Conservation (phyloP, 768 basidiomycete genomes). For the Chlorophyllum brunneum region DNA sequence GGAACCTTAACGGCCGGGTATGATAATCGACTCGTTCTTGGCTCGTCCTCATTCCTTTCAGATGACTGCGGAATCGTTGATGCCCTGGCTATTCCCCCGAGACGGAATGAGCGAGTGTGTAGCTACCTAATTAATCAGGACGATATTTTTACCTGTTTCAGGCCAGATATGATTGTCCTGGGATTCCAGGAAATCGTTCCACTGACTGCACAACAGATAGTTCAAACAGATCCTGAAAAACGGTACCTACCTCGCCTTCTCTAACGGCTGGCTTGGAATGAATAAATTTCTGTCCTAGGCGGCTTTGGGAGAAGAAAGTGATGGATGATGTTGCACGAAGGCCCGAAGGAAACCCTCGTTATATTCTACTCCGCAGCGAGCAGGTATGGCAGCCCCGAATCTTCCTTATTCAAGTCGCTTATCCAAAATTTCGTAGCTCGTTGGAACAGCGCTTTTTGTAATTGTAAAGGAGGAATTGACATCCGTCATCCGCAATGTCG, state of each 20-base stretch:
- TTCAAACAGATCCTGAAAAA: constrained; percentile 94
- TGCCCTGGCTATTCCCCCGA: constrained; percentile 89
- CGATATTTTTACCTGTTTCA: constrained; percentile 22
- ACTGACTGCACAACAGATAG: constrained; percentile 94
- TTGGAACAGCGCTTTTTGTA: constrained; percentile 89
- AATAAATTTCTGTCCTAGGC: constrained; percentile 40
- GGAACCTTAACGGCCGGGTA: constrained; percentile 93
- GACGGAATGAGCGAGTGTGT: constrained; percentile 47
- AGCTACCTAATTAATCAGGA: constrained; percentile 16
- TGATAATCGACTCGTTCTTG: constrained; percentile 13
- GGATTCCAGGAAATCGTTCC: constrained; percentile 98
- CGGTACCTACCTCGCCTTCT: constrained; percentile 37
- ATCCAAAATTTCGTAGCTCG: constrained; percentile 54
- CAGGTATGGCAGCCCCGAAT: constrained; percentile 52
- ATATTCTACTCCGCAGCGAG: constrained; percentile 87
- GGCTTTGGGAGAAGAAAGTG: constrained; percentile 82
- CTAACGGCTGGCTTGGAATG: neutral
- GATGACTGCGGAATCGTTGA: constrained; percentile 75
- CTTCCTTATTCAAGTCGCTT: constrained; percentile 10
- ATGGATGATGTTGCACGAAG: constrained; percentile 73
- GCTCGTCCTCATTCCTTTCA: constrained; percentile 23
- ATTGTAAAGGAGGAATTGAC: constrained; percentile 77
- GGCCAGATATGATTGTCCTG: constrained; percentile 86
- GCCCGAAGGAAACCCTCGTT: constrained; percentile 64
- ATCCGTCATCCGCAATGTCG: constrained; percentile 83